Evolutionary conservation across 129 eudicot species (phyloP), one percentile per base, ranked within the genome.

Genomic region (Flaveria brownii): DNA sequence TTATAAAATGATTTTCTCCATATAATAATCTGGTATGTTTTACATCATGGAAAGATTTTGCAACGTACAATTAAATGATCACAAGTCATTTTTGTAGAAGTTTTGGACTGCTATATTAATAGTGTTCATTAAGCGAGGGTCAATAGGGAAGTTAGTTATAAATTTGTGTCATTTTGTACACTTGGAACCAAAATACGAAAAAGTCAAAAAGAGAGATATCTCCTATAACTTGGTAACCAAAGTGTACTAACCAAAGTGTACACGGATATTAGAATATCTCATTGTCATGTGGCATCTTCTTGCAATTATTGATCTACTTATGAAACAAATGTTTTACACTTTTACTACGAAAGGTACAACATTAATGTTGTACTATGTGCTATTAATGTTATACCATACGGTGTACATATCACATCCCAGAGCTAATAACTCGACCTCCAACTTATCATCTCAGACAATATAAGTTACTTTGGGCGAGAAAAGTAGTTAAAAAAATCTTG

Each of bases 191-290:
- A 47, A 20, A 54, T 16, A 68, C 13, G 33, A 14, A 54, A 67
- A 77, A 50, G 43, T 73, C 72, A 60, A 78, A 60, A 36, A 8
- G 17, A 36, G 30, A 1, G 23, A 71, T 20, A 23, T 8, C 77
- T 63, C 50, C 78, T 25, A 50, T 63, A 71, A 43, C 68, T 79
- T 52, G 78, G 82, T 63, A 50, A 15, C n/a, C 39, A n/a, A 50
- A 49, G 49, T 11, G 83, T 72, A 25, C 78, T 63, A 50, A 15
- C n/a, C 39, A n/a, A 50, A 49, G 49, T 11, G 83, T 72, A 25
- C 78, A 79, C 83, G 83, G 23, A 25, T 54, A 63, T 41, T 13
- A 23, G 51, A 41, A 72, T 26, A 49, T 63, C 47, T 79, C 67
- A 23, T 51, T 50, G 6, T 62, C 82, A 46, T 57, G 15, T 39